Evolutionary conservation across 2,329 filamentous ascomycete genomes (phyloP).

Genomic region (Paracorniculantispora psalliotae): DNA sequence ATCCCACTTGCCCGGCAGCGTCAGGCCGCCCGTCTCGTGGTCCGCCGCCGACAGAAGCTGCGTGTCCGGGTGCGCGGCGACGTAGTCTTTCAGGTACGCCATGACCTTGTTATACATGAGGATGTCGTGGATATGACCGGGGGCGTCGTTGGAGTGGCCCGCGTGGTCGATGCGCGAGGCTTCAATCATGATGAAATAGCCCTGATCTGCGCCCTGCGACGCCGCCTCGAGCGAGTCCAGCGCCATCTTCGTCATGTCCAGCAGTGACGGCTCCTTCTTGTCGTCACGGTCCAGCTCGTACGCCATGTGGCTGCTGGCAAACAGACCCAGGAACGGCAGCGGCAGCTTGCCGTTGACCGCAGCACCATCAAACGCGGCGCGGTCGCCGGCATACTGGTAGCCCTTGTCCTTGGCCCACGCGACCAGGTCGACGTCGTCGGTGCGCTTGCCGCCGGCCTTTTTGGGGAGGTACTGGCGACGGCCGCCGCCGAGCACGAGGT

Average conservation of each 20-base stretch:
- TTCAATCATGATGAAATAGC: slow-evolving; percentile 24
- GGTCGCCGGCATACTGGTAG: slow-evolving; percentile 19
- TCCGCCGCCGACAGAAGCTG: slow-evolving; percentile 23
- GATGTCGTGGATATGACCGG: slow-evolving; percentile 20
- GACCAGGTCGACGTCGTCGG: slow-evolving; percentile 20
- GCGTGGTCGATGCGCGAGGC: slow-evolving; percentile 23
- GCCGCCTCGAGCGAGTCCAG: slow-evolving; percentile 18
- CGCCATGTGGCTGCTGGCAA: slow-evolving; percentile 17
- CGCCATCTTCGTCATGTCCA: slow-evolving; percentile 18
- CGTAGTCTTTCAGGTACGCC: slow-evolving; percentile 19
- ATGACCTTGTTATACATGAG: slow-evolving; percentile 24
- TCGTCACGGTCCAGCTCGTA: slow-evolving; percentile 22
- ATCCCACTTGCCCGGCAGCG: slow-evolving; percentile 19
- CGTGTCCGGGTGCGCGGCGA: slow-evolving; percentile 19
- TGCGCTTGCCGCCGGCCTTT: slow-evolving; percentile 17
- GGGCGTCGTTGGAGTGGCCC: slow-evolving; percentile 21
- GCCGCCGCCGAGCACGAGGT: slow-evolving; percentile 22
- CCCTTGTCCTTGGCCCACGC: slow-evolving; percentile 20
- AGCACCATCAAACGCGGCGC: slow-evolving; percentile 15
- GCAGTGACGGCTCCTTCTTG: slow-evolving; percentile 18
- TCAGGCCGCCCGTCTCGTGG: slow-evolving; percentile 23
- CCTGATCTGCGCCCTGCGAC: slow-evolving; percentile 14
- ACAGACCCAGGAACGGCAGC: slow-evolving; percentile 21
- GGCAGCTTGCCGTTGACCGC: slow-evolving; percentile 14
- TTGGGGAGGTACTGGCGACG: slow-evolving; percentile 20